Evolutionary conservation across 805 yeast genomes (phyloP).

Genomic region (Tetrapisispora pingtungensis): DNA sequence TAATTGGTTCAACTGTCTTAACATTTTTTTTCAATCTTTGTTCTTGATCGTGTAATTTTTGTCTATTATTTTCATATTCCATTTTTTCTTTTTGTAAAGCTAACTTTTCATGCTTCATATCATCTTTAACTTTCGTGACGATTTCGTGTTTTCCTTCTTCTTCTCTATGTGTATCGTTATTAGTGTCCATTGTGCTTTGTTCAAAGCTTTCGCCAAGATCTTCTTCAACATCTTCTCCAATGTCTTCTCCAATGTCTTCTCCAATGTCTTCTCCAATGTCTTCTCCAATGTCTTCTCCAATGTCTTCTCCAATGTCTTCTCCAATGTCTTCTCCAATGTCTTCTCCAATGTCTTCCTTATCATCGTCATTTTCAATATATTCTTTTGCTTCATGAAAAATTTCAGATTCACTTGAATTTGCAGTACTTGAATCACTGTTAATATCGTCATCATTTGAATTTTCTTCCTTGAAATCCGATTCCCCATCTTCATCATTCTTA

Average conservation of each 20-base stretch:
- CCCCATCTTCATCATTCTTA: background rate
- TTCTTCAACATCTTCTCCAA: conserved; percentile 27
- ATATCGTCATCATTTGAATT: background rate
- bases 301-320: conserved; percentile 20
- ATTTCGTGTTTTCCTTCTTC: background rate
- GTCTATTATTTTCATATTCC: conserved; percentile 23
- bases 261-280: conserved; percentile 26
- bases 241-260: conserved; percentile 12
- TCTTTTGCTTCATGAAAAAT: conserved; percentile 18
- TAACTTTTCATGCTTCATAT: conserved; percentile 3
- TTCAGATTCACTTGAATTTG: conserved; percentile 6
- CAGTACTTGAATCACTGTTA: background rate
- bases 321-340: conserved; percentile 28
- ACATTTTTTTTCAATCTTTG: conserved; percentile 6
- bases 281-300: conserved; percentile 25
- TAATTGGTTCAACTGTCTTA: conserved; percentile 14
- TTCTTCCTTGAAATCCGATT: too few species aligned
- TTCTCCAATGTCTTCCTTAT: conserved; percentile 17
- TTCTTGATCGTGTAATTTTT: conserved; percentile 4
- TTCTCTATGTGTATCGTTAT: conserved; percentile 9
- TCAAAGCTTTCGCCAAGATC: conserved; percentile 18
- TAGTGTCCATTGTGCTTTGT: conserved; percentile 15
- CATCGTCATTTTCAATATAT: conserved; percentile 10
- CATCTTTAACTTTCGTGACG: conserved; percentile 6
- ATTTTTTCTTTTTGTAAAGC: conserved; percentile 7